phyloP scores from a whole-genome alignment of 495 filamentous ascomycete genomes.

The Talaromyces adpressus region DNA sequence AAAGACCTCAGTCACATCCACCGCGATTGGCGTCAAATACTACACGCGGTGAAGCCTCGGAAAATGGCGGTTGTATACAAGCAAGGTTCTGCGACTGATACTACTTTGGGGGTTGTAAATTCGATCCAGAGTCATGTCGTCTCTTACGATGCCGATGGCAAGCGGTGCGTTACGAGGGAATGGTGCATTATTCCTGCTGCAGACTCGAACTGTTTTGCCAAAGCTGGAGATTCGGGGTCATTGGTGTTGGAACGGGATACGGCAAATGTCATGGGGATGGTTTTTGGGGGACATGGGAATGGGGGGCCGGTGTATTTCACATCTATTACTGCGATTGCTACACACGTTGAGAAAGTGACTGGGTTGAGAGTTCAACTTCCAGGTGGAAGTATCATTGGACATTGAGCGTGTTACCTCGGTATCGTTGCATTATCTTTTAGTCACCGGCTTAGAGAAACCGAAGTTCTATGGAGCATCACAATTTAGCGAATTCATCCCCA shows the following conservation, averaged over 20 bases:
- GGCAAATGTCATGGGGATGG: slow-evolving; percentile 3
- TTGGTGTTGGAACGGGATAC: slow-evolving; percentile 2
- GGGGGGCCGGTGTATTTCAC: slow-evolving; percentile 2
- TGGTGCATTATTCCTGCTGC: neutral
- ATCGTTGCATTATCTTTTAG: neutral
- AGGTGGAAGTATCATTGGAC: neutral
- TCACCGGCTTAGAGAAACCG: neutral
- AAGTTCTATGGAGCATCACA: neutral
- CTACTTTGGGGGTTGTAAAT: neutral
- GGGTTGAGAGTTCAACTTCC: slow-evolving; percentile 1
- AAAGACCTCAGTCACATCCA: neutral
- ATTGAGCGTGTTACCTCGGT: neutral
- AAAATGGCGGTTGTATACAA: neutral
- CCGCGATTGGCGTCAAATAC: neutral
- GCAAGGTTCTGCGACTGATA: neutral
- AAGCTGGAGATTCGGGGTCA: neutral
- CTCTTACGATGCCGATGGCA: neutral
- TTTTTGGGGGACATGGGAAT: slow-evolving; percentile 2
- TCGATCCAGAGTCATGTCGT: slow-evolving; percentile 5
- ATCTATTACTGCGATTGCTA: slow-evolving; percentile 3
- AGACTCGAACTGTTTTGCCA: neutral
- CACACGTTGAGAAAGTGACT: neutral
- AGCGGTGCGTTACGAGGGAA: neutral
- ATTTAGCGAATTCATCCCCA: neutral
- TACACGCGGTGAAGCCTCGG: neutral